Conservation (phyloP, 2,329 filamentous ascomycete genomes). For the Helotiales sp. region DNA sequence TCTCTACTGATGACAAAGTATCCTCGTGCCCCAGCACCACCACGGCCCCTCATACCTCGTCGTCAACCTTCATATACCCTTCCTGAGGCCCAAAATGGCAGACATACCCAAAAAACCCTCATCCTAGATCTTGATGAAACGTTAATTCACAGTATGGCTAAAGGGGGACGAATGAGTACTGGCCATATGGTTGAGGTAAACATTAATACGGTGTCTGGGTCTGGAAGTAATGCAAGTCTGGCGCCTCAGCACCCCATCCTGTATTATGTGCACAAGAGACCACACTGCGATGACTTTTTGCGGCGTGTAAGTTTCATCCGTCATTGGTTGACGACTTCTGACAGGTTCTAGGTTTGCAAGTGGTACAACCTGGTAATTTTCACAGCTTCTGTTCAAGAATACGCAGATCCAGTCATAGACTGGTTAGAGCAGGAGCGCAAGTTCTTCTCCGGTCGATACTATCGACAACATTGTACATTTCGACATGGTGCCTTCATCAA, state of each 20-base stretch:
- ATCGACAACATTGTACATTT: slow-evolving; percentile 95
- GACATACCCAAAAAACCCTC: slow-evolving; percentile 80
- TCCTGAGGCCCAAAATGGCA: slow-evolving; percentile 47
- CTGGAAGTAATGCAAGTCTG: slow-evolving; percentile 63
- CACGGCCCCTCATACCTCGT: slow-evolving; percentile 83
- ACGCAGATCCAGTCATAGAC: slow-evolving; percentile 97
- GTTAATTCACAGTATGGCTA: slow-evolving; percentile 95
- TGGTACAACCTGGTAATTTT: slow-evolving; percentile 99
- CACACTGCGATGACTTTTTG: slow-evolving; percentile 94
- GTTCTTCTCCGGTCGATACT: slow-evolving; percentile 91
- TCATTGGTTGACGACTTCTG: slow-evolving; percentile 19
- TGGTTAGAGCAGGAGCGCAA: slow-evolving; percentile 97
- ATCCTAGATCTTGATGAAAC: slow-evolving; percentile 97
- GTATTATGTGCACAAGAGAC: slow-evolving; percentile 98
- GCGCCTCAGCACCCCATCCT: slow-evolving; percentile 93
- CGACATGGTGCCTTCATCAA: slow-evolving; percentile 98
- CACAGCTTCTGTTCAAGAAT: slow-evolving; percentile 96
- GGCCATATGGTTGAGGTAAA: slow-evolving; percentile 99
- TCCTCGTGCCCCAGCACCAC: slow-evolving; percentile 84
- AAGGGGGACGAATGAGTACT: slow-evolving; percentile 91
- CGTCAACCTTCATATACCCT: slow-evolving; percentile 84
- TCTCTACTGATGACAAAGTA: slow-evolving; percentile 76
- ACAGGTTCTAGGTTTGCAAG: slow-evolving; percentile 70
- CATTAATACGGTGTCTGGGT: slow-evolving; percentile 69
- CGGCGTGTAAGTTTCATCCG: slow-evolving; percentile 60